phyloP scores from a whole-genome alignment of 768 basidiomycete genomes.

The Filobasidium floriforme region DNA sequence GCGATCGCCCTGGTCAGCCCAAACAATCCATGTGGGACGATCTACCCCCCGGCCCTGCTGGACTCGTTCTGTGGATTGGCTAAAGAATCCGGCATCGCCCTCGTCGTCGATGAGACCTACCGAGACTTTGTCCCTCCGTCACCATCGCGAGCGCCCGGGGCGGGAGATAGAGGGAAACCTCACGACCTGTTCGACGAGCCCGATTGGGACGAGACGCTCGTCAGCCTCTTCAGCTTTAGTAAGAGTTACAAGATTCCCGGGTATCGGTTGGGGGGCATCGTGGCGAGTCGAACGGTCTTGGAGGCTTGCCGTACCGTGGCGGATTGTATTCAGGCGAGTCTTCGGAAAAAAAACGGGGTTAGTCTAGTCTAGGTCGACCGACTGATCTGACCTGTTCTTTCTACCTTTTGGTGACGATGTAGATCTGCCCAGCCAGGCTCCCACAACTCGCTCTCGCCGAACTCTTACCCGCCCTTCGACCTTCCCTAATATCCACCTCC shows the following conservation, averaged over 20 bases:
- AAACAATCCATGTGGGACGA: constrained; percentile 56
- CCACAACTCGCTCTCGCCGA: constrained; percentile 60
- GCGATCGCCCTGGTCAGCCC: constrained; percentile 61
- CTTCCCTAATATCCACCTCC: constrained; percentile 54
- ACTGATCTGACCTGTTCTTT: neutral
- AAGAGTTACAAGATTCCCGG: constrained; percentile 77
- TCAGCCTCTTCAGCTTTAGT: constrained; percentile 71
- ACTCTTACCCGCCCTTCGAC: constrained; percentile 53
- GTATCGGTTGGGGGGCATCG: constrained; percentile 66
- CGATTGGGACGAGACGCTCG: constrained; percentile 58
- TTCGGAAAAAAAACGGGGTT: neutral
- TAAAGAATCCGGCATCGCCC: constrained; percentile 52
- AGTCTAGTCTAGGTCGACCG: neutral
- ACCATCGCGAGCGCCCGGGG: constrained; percentile 21
- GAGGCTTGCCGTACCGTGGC: constrained; percentile 56
- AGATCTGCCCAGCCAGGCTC: constrained; percentile 66
- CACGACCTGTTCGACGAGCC: constrained; percentile 42
- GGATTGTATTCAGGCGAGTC: constrained; percentile 60
- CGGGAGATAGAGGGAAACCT: constrained; percentile 19
- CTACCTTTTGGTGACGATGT: neutral
- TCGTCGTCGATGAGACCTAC: constrained; percentile 84
- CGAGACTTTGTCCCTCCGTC: constrained; percentile 62
- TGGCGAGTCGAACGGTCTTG: constrained; percentile 56
- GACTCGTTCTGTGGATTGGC: constrained; percentile 59
- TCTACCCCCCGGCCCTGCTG: constrained; percentile 57